Conservation (phyloP, 345 rosid genomes). For the Camelina laxa region DNA sequence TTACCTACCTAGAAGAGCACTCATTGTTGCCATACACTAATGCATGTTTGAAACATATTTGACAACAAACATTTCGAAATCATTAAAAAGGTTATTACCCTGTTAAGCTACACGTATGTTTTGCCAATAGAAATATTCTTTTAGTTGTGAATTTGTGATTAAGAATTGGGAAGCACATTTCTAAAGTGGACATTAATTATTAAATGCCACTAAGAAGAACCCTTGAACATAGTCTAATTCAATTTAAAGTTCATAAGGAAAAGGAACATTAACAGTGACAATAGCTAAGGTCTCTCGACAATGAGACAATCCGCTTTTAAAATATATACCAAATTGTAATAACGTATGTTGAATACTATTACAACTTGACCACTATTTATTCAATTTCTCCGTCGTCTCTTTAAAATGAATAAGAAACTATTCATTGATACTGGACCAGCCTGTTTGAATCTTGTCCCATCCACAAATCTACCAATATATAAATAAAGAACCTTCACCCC, state of each 20-base stretch:
- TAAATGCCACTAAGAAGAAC: conserved; percentile 15
- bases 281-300: conserved; percentile 40
- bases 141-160: not conserved
- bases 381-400: conserved; percentile 1
- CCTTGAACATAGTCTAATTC: conserved; percentile 37
- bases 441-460: conserved; percentile 44
- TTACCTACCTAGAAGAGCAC: not conserved
- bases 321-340: not conserved
- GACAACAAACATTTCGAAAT: not conserved
- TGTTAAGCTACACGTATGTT: not conserved
- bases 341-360: conserved; percentile 34
- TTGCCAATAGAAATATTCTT: not conserved
- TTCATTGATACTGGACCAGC: conserved; percentile 44
- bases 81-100: not conserved
- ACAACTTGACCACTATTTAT: conserved; percentile 35
- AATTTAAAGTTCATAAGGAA: conserved; percentile 22
- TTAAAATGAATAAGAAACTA: conserved; percentile 30
- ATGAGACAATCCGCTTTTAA: conserved; percentile 32
- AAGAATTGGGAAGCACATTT: conserved; percentile 21
- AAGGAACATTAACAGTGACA: conserved; percentile 40
- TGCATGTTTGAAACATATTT: not conserved
- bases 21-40: not conserved
- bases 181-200: conserved; percentile 1
- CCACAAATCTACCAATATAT: conserved; percentile 34
- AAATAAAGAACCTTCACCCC: conserved; percentile 31